Conservation (phyloP, 805 yeast genomes). For the Yarrowia sp. region DNA sequence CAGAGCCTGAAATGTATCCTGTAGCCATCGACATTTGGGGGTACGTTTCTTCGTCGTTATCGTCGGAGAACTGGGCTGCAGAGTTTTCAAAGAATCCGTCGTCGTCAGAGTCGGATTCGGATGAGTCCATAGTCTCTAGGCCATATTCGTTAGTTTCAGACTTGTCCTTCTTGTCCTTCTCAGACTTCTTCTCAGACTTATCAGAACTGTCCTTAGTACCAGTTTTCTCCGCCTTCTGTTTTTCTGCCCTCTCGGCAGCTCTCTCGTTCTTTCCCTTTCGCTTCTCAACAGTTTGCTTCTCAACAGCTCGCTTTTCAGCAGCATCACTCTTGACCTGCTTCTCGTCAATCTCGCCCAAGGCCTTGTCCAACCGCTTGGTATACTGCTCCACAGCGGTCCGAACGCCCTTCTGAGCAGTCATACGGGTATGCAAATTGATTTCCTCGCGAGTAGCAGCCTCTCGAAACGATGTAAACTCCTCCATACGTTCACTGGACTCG, state of each 20-base stretch:
- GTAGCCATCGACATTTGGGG: constrained; percentile 61
- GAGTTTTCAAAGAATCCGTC: constrained; percentile 53
- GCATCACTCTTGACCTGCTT: constrained; percentile 2
- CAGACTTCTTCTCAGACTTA: background rate
- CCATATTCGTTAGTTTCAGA: constrained; percentile 37
- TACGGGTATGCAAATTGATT: constrained; percentile 31
- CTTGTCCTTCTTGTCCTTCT: constrained; percentile 1
- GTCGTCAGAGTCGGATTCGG: constrained; percentile 39
- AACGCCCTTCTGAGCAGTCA: constrained; percentile 29
- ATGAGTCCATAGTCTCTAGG: constrained; percentile 29
- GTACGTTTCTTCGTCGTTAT: constrained; percentile 39
- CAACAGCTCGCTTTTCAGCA: constrained; percentile 3
- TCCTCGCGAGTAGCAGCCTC: constrained; percentile 20
- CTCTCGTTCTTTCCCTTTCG: too few species aligned
- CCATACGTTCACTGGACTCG: constrained; percentile 27
- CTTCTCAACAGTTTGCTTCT: too few species aligned
- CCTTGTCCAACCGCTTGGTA: constrained; percentile 26
- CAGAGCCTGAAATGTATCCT: constrained; percentile 81
- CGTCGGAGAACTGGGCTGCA: constrained; percentile 43
- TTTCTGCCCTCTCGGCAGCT: too few species aligned
- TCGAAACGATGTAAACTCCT: constrained; percentile 21
- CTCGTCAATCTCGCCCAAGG: constrained; percentile 22
- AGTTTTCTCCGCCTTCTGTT: background rate
- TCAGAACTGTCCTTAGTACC: background rate
- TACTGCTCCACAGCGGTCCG: constrained; percentile 26